phyloP scores from a whole-genome alignment of 495 filamentous ascomycete species.

The Penicillium samsonianum region DNA sequence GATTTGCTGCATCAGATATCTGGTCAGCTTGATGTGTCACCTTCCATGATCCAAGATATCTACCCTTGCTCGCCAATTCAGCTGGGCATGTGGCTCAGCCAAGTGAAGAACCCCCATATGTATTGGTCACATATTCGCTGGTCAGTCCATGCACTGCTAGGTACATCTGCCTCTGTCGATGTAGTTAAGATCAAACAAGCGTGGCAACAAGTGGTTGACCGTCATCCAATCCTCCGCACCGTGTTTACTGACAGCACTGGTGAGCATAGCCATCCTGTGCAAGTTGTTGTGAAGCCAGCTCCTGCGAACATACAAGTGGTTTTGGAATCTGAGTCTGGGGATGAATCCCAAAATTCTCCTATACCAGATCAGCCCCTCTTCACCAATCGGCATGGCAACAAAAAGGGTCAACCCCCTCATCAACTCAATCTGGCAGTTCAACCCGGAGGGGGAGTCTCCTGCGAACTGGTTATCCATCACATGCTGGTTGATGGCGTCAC shows the following conservation, averaged over 20 bases:
- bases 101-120: conserved; percentile 34
- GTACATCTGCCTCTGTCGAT: not conserved
- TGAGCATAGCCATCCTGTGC: not conserved
- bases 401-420: conserved; percentile 32
- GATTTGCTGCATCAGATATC: conserved; percentile 2
- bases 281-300: not conserved
- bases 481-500: conserved; percentile 37
- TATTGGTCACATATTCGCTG: conserved; percentile 25
- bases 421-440: conserved; percentile 35
- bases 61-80: conserved; percentile 61
- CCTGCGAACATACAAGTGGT: not conserved
- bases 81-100: conserved; percentile 42
- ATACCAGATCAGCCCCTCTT: not conserved
- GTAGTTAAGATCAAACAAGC: conserved; percentile 23
- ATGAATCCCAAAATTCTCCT: no score
- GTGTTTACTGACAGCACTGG: conserved; percentile 41
- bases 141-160: no score
- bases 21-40: conserved; percentile 29
- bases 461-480: conserved; percentile 49
- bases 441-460: conserved; percentile 27
- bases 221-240: conserved; percentile 49
- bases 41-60: conserved; percentile 42
- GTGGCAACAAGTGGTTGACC: conserved; percentile 49
- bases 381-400: not conserved
- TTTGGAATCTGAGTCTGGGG: not conserved